Evolutionary conservation across 2,329 filamentous ascomycete species (phyloP), one percentile per base, ranked within the genome.

Genomic region (Aspergillus sp.): DNA sequence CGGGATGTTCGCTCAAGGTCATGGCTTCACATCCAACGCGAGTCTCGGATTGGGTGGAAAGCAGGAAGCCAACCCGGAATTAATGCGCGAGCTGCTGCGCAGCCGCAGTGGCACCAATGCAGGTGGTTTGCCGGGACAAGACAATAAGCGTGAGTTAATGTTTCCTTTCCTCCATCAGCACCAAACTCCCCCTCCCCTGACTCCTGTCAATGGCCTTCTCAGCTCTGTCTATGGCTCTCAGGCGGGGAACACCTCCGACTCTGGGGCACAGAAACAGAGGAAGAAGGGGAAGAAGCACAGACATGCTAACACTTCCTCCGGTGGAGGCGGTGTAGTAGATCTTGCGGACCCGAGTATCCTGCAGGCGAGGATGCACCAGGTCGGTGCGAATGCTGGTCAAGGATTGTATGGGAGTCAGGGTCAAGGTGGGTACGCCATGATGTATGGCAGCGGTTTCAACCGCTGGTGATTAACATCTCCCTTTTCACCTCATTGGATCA

Each of bases 271-370:
- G 82, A 96, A 96, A 88, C 92, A 96, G 86, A 96, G 96, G 89
- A 97, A 96, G 87, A 96, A 96, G 91, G 92, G 92, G 84, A 97
- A 96, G 88, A 97, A 97, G 91, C 93, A 97, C 86, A 96, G 93
- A 88, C 93, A 97, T 89, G 93, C 92, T 95, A 96, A 97, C 91
- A 97, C 93, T 93, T 96, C 93, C 90, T 98, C 93, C 88, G 96
- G 92, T 87, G 93, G 92, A 87, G 91, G 91, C 90, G 93, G 91
- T 84, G 87, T 97, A 93, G 93, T 96, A 84, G 93, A 98, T 96
- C 91, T 96, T 93, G 91, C 90, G 85, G 93, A 98, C 91, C 93
- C 93, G 85, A 96, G 91, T 86, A 97, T 97, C 86, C 88, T 98
- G 85, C 93, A 96, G 84, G 91, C 91, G 79, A 91, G 93, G 85